These are phyloP conservation scores for Berberis thunbergii DNA, from an alignment of 164 flowering plant species.

Conservation along the genomic window DNA sequence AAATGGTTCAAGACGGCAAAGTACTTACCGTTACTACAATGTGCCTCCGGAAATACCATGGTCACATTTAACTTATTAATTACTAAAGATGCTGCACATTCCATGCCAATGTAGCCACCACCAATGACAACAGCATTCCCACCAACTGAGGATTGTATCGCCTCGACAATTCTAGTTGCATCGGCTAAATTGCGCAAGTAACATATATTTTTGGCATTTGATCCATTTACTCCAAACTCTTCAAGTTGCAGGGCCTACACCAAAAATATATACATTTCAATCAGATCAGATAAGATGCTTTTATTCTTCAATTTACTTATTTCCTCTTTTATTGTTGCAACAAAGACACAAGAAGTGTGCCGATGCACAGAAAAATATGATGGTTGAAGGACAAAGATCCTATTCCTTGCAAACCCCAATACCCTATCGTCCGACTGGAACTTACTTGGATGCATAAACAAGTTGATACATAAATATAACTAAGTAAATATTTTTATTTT, in stretches of 20 bases:
- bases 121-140: slow-evolving; percentile 96
- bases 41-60: slow-evolving; percentile 94
- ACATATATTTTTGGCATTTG: slow-evolving; percentile 87
- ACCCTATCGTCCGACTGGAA: too few relatives aligned
- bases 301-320: not conserved
- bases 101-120: slow-evolving; percentile 99
- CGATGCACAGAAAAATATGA: too few relatives aligned
- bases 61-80: slow-evolving; percentile 80
- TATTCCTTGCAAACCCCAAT: too few relatives aligned
- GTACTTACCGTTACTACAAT: slow-evolving; percentile 60
- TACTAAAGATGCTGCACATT: slow-evolving; percentile 92
- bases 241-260: slow-evolving; percentile 85
- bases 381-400: too few relatives aligned
- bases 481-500: too few relatives aligned
- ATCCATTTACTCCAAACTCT: slow-evolving; percentile 82
- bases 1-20: not conserved
- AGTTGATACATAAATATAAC: too few relatives aligned
- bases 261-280: slow-evolving; percentile 8
- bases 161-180: slow-evolving; percentile 74
- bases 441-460: too few relatives aligned
- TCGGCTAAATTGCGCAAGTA: slow-evolving; percentile 81
- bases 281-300: not conserved
- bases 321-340: not conserved
- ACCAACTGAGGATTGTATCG: slow-evolving; percentile 59
- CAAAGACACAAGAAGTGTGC: not conserved